Evolutionary conservation across 192 early-diverging fungal genomes (phyloP), one percentile per base, ranked within the genome.

Genomic region (Podila epigama): DNA sequence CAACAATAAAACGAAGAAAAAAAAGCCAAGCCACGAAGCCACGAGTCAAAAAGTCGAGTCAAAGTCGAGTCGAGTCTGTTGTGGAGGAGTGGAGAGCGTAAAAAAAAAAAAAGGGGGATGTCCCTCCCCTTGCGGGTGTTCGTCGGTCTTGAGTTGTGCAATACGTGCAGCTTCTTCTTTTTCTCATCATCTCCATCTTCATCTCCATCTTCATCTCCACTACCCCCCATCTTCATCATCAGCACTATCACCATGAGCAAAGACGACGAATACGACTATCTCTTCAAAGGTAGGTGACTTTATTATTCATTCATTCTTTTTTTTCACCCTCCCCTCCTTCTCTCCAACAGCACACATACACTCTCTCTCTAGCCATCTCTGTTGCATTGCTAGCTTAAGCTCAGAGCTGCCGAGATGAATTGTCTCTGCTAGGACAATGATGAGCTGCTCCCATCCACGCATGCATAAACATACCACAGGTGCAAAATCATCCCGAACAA

Each of bases 261-360:
- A 68, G 83, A 86, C 80, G 85, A 87, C 86, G 92, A 95, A 84
- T 95, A 95, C 87, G 93, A 95, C 81, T 95, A 89, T 66, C 81
- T 95, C 65, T 95, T 95, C 83, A 95, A 95, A 83, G 89, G 89
- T 88, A 86, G 55, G 51, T 39, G 25, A 2, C 57, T 48, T n/a
- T 28, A n/a, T 6, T n/a, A n/a, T n/a, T n/a, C n/a, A n/a, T n/a
- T n/a, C n/a, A n/a, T n/a, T n/a, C n/a, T n/a, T n/a, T n/a, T n/a
- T n/a, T n/a, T n/a, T n/a, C n/a, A n/a, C n/a, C n/a, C n/a, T n/a
- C n/a, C n/a, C n/a, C n/a, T n/a, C n/a, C n/a, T n/a, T n/a, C n/a
- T n/a, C n/a, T n/a, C n/a, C n/a, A 29, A 56, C 6, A 28, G 39
- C 41, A 33, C 13, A 11, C 12, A 31, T 25, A 4, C 4, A 10